Evolutionary conservation across 2,329 filamentous ascomycete species (phyloP), one percentile per base, ranked within the genome.

Genomic region (Calonectria ilicicola): DNA sequence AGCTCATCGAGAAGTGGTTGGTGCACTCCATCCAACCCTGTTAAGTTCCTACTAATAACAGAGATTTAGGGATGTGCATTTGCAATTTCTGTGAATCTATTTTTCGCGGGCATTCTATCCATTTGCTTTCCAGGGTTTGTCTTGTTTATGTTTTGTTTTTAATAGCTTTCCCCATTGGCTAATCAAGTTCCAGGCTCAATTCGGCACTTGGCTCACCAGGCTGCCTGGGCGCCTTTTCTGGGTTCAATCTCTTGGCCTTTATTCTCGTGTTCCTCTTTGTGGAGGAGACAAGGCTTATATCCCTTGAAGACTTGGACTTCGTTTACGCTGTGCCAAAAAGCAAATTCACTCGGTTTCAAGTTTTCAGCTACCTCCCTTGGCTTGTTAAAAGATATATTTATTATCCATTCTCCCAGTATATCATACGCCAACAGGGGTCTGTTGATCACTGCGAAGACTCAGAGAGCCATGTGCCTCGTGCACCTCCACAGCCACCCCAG

Each of bases 1-100:
- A 1, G 86, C 86, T 8, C 85, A 89, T 72, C 83, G 87, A 72
- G 87, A 89, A 77, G 83, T 86, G 8, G 81, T 81, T 76, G 49
- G 78, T 74, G 8, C 47, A 51, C 14, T 1, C 47, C 27, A 27
- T 1, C 2, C 7, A 1, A 17, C 9, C 27, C 27, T 8, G 7
- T 6, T 17, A 10, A 9, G 23, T 15, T 29, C 17, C 47, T 27
- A 51, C 77, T 79, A 46, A 44, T 15, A 15, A n/a, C 14, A 27
- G 9, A 78, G 78, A 26, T 26, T 23, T 44, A 65, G 81, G 87
- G 87, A 1, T 84, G 84, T 47, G 84, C 87, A 0, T 85, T 86
- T 58, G 85, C 86, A 7, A 86, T 88, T 23, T 82, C 83, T 5
- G 83, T 85, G 29, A 88, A 88, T 74, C 81, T 87, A 10, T 80